Evolutionary conservation across 2,329 filamentous ascomycete species (phyloP).

Genomic region (Aphanocladium album): DNA sequence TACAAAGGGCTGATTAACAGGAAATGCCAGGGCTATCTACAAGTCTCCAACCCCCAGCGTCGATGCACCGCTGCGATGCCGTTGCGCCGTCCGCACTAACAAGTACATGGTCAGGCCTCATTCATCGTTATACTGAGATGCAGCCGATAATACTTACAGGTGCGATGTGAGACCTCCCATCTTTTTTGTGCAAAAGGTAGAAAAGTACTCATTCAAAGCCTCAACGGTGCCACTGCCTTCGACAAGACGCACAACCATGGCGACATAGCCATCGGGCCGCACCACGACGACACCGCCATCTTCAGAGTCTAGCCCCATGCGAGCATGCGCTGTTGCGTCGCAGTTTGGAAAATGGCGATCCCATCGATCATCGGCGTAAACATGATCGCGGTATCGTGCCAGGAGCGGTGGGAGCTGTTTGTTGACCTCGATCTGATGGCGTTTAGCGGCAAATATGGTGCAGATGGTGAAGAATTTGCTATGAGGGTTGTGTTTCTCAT

Average conservation of each 20-base stretch:
- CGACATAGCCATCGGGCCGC: constrained; percentile 82
- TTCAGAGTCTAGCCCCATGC: constrained; percentile 74
- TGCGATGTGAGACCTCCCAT: constrained; percentile 31
- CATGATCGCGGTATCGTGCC: constrained; percentile 70
- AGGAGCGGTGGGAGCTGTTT: constrained; percentile 66
- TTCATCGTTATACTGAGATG: neutral
- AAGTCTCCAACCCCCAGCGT: neutral
- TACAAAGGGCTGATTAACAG: neutral
- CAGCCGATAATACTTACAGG: constrained; percentile 17
- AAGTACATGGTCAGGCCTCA: neutral
- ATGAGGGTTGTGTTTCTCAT: constrained; percentile 82
- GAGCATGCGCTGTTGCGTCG: constrained; percentile 72
- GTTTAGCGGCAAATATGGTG: constrained; percentile 65
- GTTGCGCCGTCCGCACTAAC: neutral
- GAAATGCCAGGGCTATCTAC: neutral
- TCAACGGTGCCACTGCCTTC: constrained; percentile 77
- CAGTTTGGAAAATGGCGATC: constrained; percentile 66
- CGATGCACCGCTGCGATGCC: constrained; percentile 1
- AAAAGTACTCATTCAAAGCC: constrained; percentile 78
- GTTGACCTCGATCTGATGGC: constrained; percentile 67
- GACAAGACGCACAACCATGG: constrained; percentile 65
- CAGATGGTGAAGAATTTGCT: constrained; percentile 75
- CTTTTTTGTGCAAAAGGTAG: constrained; percentile 62
- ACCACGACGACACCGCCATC: constrained; percentile 77
- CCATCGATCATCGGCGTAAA: constrained; percentile 81